Evolutionary conservation across 2,329 filamentous ascomycete species (phyloP), one percentile per base, ranked within the genome.

Genomic region (Lecanicillium sp.): DNA sequence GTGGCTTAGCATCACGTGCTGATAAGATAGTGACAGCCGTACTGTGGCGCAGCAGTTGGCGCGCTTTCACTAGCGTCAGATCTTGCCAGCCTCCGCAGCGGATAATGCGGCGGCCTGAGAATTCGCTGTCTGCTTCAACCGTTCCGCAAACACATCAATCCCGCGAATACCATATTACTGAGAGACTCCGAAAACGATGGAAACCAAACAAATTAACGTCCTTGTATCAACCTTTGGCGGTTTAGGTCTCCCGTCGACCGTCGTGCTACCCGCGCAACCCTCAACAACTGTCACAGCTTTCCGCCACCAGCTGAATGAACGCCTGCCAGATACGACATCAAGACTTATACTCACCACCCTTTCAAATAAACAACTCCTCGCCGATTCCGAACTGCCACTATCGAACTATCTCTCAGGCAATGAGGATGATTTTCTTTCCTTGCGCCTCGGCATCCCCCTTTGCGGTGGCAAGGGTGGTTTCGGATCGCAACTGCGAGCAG

Each of bases 381-480:
- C 71, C 2, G 67, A 68, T 36, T 83, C 80, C 15, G 56, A 71
- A 2, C 61, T 68, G 0, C 72, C 78, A 2, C 70, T 94, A 23
- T 78, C 79, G 10, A 73, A 75, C 11, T 76, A 90, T 17, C 74
- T 93, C 30, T 70, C 75, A 3, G 62, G 65, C 27, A 56, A 60
- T 5, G 54, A 77, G 45, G 80, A 86, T 71, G 81, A 81, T 27
- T 84, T 97, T 55, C 75, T 98, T 14, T 84, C 90, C 0, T 77
- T 98, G 4, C 87, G 90, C 46, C 80, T 98, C 24, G 84, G 83
- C 6, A 74, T 84, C 2, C 86, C 86, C 5, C 71, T 96, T 32
- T 87, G 85, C 57, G 93, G 94, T 71, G 94, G 94, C 63, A 98
- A 98, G 64, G 93, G 93, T 67, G 93, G 93, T 60, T 98, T 98